Base-by-base conservation (phyloP, 169 alveolate genomes). In the Besnoitia besnoiti region DNA sequence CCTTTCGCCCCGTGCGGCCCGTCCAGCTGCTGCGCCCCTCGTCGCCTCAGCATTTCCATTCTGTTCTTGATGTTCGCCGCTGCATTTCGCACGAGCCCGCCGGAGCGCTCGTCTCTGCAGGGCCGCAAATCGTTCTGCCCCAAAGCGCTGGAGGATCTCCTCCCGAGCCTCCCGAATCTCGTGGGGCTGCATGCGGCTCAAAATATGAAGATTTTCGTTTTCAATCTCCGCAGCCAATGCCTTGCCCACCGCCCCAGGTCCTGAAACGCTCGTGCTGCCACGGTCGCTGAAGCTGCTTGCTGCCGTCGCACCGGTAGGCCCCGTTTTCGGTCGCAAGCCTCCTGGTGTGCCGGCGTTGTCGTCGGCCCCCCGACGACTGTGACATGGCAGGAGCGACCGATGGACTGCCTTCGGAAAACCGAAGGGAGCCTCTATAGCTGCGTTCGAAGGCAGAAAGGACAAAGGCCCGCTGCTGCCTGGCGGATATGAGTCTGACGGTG, bases 21-120 rank as follows among this genome's bases (percentile, higher is more conserved):
- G 35, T 8, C 61, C 61, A 0, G 10, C 35, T 37, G 49, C 87
- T 40, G 44, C 33, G 40, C 87, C 49, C 33, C 19, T 30, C 21
- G 35, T 10, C 59, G 35, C 87, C 14, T 0, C 87, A 0, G 12
- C 44, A 67, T 55, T 42, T 2, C 80, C 80, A 7, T 7, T 42
- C 24, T 0, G 44, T 67, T 19, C 47, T 5, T 30, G 39, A 0
- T 24, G 3, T 67, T 24, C 24, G 44, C 24, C 47, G 44, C 24
- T 2, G 10, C 44, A 8, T 16, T 67, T 24, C 87, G 49, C 40
- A 14, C 14, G 37, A 1, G 55, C 59, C n/a, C 87, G 87, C 87
- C 87, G 40, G 8, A 77, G 59, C 21, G 87, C 87, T 12, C 87
- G 87, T 77, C 87, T 37, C 59, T 40, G 87, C 33, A 77, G 87